Evolutionary conservation across 1,284 basidiomycete species (phyloP).

Genomic region (Tylopilus sp.): DNA sequence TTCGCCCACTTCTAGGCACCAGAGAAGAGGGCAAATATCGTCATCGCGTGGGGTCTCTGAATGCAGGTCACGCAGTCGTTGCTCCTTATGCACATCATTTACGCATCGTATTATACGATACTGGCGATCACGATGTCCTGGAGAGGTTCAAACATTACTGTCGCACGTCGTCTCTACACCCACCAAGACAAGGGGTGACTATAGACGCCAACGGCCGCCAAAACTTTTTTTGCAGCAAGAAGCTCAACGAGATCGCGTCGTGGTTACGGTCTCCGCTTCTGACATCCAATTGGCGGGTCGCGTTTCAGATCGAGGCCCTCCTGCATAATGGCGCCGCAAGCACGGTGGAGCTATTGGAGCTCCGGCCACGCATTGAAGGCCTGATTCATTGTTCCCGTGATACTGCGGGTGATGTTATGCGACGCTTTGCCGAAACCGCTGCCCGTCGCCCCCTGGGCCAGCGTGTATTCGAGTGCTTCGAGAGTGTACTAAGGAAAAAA

Average conservation of each 20-base stretch:
- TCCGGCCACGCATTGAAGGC: slow-evolving; percentile 42
- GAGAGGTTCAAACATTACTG: slow-evolving; percentile 51
- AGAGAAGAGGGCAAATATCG: slow-evolving; percentile 37
- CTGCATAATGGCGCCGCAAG: slow-evolving; percentile 57
- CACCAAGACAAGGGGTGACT: slow-evolving; percentile 31
- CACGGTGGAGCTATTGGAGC: slow-evolving; percentile 47
- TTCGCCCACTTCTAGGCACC: slow-evolving; percentile 46
- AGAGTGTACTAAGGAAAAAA: slow-evolving; percentile 33
- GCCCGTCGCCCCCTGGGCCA: slow-evolving; percentile 40
- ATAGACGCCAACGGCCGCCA: slow-evolving; percentile 47
- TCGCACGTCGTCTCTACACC: slow-evolving; percentile 44
- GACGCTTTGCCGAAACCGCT: slow-evolving; percentile 47
- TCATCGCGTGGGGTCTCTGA: slow-evolving; percentile 53
- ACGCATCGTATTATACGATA: slow-evolving; percentile 49
- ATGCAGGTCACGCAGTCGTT: slow-evolving; percentile 50
- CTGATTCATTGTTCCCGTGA: slow-evolving; percentile 37
- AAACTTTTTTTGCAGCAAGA: slow-evolving; percentile 48
- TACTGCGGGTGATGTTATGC: slow-evolving; percentile 46
- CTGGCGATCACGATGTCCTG: slow-evolving; percentile 39
- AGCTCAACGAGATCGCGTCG: slow-evolving; percentile 43
- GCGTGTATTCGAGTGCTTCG: slow-evolving; percentile 49
- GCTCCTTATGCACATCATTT: slow-evolving; percentile 65
- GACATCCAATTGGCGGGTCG: slow-evolving; percentile 47
- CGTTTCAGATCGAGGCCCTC: slow-evolving; percentile 70
- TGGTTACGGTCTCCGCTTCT: slow-evolving; percentile 43